Evolutionary conservation across 805 yeast genomes (phyloP).

Genomic region (Candida sphagnicola): DNA sequence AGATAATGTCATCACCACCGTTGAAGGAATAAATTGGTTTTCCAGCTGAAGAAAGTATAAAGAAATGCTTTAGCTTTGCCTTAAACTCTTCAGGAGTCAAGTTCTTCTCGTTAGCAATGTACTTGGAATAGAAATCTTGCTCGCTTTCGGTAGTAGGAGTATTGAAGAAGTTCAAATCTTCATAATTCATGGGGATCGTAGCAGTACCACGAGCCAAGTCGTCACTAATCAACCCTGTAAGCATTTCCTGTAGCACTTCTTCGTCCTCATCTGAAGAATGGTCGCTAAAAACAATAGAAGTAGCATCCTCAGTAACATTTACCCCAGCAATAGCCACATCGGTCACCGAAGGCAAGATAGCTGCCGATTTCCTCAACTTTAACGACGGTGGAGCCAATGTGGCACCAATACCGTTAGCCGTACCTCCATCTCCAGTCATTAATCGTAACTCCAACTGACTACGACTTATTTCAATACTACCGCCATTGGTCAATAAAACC

Average conservation of each 20-base stretch:
- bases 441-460: no score
- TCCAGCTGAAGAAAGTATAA: conserved; percentile 79
- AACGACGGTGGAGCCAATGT: neutral
- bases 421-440: no score
- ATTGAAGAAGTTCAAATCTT: conserved; percentile 14
- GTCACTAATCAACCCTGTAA: conserved; percentile 3
- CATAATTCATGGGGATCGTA: conserved; percentile 4
- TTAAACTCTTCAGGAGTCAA: conserved; percentile 16
- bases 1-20: conserved; percentile 62
- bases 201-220: conserved; percentile 3
- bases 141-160: conserved; percentile 1
- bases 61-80: conserved; percentile 59
- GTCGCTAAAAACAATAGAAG: neutral
- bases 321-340: conserved; percentile 1
- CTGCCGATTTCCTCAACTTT: neutral
- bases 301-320: neutral
- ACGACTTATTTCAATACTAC: no score
- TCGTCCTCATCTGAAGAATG: neutral
- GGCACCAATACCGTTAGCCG: neutral
- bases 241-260: conserved; percentile 4
- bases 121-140: conserved; percentile 13
- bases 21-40: conserved; percentile 81
- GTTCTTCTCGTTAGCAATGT: conserved; percentile 15
- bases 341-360: conserved; percentile 3
- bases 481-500: neutral